Percentiles rank a stretch among this genome's conserved stretches.
Evolutionary conservation across 2,329 filamentous ascomycete species (phyloP).

Genomic region (Clonostachys rhizophaga): DNA sequence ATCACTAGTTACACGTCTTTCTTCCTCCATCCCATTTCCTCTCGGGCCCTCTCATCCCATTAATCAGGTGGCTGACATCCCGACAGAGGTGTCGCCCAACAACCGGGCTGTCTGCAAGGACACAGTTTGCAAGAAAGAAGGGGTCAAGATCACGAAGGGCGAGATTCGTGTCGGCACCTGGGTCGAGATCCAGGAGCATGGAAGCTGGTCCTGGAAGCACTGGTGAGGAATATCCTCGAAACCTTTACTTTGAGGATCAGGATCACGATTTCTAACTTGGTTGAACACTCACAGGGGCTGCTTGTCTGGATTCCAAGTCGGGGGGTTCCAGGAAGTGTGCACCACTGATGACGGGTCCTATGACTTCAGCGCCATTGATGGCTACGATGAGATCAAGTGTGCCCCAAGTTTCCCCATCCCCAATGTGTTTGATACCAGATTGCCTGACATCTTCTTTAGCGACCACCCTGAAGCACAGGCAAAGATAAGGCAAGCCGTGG

Average conservation of each 20-base stretch:
- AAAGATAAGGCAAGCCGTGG: constrained; percentile 69
- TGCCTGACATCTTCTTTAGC: constrained; percentile 12
- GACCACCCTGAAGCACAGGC: constrained; percentile 58
- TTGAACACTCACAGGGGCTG: constrained; percentile 64
- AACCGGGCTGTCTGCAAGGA: constrained; percentile 72
- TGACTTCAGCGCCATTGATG: constrained; percentile 69
- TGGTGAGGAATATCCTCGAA: constrained; percentile 54
- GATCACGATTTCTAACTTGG: not conserved
- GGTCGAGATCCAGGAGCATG: constrained; percentile 58
- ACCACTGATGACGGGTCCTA: constrained; percentile 37
- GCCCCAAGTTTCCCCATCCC: not conserved
- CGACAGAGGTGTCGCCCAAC: constrained; percentile 65
- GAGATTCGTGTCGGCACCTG: constrained; percentile 73
- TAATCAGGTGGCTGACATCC: not conserved
- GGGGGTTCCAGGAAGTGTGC: constrained; percentile 57
- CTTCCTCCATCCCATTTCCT: not conserved
- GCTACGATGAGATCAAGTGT: constrained; percentile 70
- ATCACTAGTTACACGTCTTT: constrained; percentile 4
- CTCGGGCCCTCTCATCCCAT: not conserved
- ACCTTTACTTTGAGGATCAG: not conserved
- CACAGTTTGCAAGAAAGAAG: constrained; percentile 65
- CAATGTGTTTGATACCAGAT: not conserved
- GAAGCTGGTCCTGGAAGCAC: constrained; percentile 75
- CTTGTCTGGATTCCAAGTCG: constrained; percentile 70
- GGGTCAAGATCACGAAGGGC: constrained; percentile 71